phyloP scores from a whole-genome alignment of 257 asterid species.

The Coffea eugenioides region DNA sequence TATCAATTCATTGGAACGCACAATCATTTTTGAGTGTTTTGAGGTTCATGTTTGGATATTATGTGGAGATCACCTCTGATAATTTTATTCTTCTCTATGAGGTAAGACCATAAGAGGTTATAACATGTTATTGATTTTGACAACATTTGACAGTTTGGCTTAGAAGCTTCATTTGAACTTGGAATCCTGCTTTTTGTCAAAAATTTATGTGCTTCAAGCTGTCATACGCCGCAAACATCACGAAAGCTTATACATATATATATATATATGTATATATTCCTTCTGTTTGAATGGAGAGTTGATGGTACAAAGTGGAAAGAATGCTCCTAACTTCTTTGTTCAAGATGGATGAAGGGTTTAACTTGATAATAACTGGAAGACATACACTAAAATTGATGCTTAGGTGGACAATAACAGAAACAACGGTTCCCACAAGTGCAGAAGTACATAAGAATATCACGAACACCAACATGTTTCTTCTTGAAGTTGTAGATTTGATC shows the following conservation, averaged over 20 bases:
- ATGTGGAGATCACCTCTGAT: slow-evolving; percentile 47
- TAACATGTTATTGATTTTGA: no score
- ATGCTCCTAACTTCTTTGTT: neutral
- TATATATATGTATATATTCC: no score
- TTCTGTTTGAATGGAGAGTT: neutral
- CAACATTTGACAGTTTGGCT: neutral
- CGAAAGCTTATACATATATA: no score
- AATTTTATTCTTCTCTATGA: slow-evolving; percentile 58
- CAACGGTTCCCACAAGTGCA: no score
- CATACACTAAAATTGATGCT: neutral
- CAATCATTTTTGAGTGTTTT: slow-evolving; percentile 53
- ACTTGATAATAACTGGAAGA: no score
- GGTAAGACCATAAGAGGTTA: slow-evolving; percentile 31
- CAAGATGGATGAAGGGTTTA: no score
- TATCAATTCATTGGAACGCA: slow-evolving; percentile 61
- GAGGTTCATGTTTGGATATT: slow-evolving; percentile 51
- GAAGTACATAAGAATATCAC: no score
- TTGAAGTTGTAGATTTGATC: no score
- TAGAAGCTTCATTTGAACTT: neutral
- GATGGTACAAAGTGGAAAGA: no score
- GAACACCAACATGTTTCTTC: no score
- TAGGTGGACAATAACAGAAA: neutral
- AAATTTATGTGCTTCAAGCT: neutral
- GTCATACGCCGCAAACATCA: neutral
- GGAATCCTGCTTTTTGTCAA: neutral